phyloP scores from a whole-genome alignment of 192 early-diverging fungal genomes.

The Phycomyces nitens region DNA sequence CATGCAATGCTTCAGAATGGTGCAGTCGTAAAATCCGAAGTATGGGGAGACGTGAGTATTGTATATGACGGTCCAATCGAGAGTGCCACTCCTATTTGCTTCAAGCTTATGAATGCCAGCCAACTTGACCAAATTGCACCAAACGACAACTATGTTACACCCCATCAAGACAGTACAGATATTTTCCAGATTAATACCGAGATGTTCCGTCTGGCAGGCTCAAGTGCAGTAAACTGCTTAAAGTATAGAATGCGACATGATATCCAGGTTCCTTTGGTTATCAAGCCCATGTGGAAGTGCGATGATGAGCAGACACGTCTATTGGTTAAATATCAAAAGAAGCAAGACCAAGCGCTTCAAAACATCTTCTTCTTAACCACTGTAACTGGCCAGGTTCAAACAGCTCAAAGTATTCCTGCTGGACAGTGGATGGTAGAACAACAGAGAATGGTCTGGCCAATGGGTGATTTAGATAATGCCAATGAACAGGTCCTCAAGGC shows the following conservation, averaged over 20 bases:
- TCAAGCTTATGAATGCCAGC: constrained; percentile 32
- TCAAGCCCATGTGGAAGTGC: constrained; percentile 52
- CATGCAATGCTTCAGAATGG: constrained; percentile 42
- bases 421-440: constrained; percentile 47
- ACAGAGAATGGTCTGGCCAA: constrained; percentile 50
- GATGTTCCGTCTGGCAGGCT: constrained; percentile 24
- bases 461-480: constrained; percentile 26
- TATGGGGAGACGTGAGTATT: constrained; percentile 50
- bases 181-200: constrained; percentile 39
- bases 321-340: constrained; percentile 47
- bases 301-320: constrained; percentile 45
- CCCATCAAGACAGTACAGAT: constrained; percentile 25
- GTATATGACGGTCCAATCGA: constrained; percentile 25
- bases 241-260: constrained; percentile 27
- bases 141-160: constrained; percentile 33
- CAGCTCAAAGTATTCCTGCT: constrained; percentile 46
- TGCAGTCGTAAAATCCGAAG: constrained; percentile 35
- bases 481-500: constrained; percentile 43
- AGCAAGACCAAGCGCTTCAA: constrained; percentile 15
- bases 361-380: constrained; percentile 47
- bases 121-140: constrained; percentile 36
- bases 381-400: constrained; percentile 42
- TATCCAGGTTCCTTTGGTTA: constrained; percentile 27
- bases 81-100: constrained; percentile 25
- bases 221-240: constrained; percentile 12